Conservation (phyloP, 129 eudicot genomes). For the Mikania micrantha region DNA sequence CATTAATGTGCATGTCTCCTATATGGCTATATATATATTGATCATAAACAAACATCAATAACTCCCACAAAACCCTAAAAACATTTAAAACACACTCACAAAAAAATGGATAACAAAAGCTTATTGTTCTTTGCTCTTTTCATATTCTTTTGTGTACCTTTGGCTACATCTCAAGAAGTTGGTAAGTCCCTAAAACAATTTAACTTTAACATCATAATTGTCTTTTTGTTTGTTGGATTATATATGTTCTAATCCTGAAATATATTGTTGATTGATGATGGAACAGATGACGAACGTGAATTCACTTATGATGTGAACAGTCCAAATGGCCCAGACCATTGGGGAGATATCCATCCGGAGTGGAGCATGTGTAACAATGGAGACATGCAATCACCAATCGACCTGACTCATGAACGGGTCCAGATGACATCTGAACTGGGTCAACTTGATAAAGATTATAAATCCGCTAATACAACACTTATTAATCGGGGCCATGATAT, state of each 20-base stretch:
- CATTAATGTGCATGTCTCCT: neutral
- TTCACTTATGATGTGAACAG: slow-evolving; percentile 27
- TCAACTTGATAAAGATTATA: slow-evolving; percentile 34
- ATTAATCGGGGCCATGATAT: slow-evolving; percentile 62
- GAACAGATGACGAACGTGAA: slow-evolving; percentile 48
- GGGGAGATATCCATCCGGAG: slow-evolving; percentile 48
- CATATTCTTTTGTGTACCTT: slow-evolving; percentile 9
- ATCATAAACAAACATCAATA: slow-evolving; percentile 11
- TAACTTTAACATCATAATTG: neutral
- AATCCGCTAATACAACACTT: slow-evolving; percentile 50
- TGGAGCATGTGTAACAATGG: slow-evolving; percentile 49
- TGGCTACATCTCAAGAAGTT: slow-evolving; percentile 37
- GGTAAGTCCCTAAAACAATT: slow-evolving; percentile 25
- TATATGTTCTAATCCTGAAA: neutral
- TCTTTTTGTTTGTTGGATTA: too few relatives aligned
- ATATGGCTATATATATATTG: neutral
- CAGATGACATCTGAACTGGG: slow-evolving; percentile 29
- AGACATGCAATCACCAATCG: slow-evolving; percentile 63
- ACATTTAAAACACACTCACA: neutral
- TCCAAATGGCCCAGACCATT: slow-evolving; percentile 37
- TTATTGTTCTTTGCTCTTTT: slow-evolving; percentile 16
- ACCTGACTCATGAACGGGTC: slow-evolving; percentile 35
- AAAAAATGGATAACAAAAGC: slow-evolving; percentile 17
- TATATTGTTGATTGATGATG: neutral
- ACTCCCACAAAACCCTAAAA: slow-evolving; percentile 3